A percentile compares a stretch with the other conserved stretches of the same genome.
These are phyloP conservation scores for Papiliotrema terrestris DNA, from an alignment of 1,284 basidiomycete genomes.

Conservation along the genomic window DNA sequence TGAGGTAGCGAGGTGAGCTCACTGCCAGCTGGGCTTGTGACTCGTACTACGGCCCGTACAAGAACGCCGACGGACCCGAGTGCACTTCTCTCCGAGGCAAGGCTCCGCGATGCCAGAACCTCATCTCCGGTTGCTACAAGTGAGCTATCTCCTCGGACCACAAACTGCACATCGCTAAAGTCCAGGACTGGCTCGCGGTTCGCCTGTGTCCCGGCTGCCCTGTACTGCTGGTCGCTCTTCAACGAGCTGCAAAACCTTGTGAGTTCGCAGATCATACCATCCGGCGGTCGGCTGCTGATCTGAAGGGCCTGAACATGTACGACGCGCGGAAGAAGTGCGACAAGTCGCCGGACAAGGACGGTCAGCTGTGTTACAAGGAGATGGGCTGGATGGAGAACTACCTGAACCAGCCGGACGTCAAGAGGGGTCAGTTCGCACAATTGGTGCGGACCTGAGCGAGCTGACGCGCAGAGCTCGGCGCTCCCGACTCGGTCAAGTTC, in stretches of 20 bases:
- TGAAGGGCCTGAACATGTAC: slow-evolving; percentile 57
- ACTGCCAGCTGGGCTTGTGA: slow-evolving; percentile 53
- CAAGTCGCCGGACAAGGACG: slow-evolving; percentile 56
- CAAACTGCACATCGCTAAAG: background rate
- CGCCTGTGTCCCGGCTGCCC: slow-evolving; percentile 56
- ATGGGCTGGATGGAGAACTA: slow-evolving; percentile 75
- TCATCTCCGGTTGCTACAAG: slow-evolving; percentile 49
- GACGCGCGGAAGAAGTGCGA: slow-evolving; percentile 78
- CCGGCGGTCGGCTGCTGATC: background rate
- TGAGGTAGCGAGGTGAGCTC: too few relatives aligned
- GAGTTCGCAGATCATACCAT: background rate
- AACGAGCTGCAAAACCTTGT: slow-evolving; percentile 53
- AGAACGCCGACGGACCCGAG: slow-evolving; percentile 40
- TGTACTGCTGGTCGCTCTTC: slow-evolving; percentile 54
- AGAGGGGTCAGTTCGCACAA: slow-evolving; percentile 50
- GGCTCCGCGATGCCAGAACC: slow-evolving; percentile 41
- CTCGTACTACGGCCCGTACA: slow-evolving; percentile 33
- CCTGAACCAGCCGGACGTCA: slow-evolving; percentile 68
- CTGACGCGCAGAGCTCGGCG: slow-evolving; percentile 59
- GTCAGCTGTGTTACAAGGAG: slow-evolving; percentile 65
- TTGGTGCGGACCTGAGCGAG: background rate
- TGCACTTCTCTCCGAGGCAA: slow-evolving; percentile 35
- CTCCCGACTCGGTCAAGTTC: slow-evolving; percentile 60
- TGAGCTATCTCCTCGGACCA: slow-evolving; percentile 10
- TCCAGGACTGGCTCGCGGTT: slow-evolving; percentile 47